Evolutionary conservation across 2,329 filamentous ascomycete species (phyloP).

Genomic region (Aureobasidium pullulans): DNA sequence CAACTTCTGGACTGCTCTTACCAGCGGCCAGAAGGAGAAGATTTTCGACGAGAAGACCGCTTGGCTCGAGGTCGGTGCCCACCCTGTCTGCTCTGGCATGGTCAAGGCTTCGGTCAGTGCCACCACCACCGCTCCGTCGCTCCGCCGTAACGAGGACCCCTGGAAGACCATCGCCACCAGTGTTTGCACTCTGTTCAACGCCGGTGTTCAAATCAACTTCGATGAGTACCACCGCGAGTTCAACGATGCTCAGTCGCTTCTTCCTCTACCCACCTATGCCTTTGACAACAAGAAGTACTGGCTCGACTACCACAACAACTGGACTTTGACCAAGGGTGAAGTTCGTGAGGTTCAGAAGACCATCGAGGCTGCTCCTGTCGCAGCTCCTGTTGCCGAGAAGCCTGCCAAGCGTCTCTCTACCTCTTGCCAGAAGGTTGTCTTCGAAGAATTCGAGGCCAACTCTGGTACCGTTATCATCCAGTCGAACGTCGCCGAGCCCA

Average conservation of each 20-base stretch:
- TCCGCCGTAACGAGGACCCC: constrained; percentile 55
- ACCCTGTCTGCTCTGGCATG: constrained; percentile 62
- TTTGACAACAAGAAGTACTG: constrained; percentile 68
- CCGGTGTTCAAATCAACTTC: constrained; percentile 60
- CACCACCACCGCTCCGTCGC: constrained; percentile 50
- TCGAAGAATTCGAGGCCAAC: constrained; percentile 55
- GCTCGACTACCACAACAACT: constrained; percentile 65
- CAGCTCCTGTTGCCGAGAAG: constrained; percentile 34
- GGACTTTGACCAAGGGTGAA: constrained; percentile 62
- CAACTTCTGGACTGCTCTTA: constrained; percentile 58
- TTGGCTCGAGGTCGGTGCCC: constrained; percentile 68
- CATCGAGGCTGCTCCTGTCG: constrained; percentile 29
- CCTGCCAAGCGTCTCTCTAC: constrained; percentile 51
- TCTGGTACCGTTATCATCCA: constrained; percentile 55
- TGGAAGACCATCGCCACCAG: constrained; percentile 57
- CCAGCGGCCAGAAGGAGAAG: constrained; percentile 50
- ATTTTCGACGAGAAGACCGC: constrained; percentile 58
- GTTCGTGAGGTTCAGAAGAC: constrained; percentile 34
- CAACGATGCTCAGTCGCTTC: constrained; percentile 48
- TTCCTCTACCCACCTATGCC: constrained; percentile 60
- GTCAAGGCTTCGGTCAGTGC: constrained; percentile 57
- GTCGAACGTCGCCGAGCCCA: constrained; percentile 57
- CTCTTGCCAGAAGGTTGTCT: constrained; percentile 57
- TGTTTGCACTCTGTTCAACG: constrained; percentile 53
- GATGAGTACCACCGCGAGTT: constrained; percentile 62